Evolutionary conservation across 2,329 filamentous ascomycete genomes (phyloP), one percentile per base, ranked within the genome.

Genomic region (Aspergillus texensis): DNA sequence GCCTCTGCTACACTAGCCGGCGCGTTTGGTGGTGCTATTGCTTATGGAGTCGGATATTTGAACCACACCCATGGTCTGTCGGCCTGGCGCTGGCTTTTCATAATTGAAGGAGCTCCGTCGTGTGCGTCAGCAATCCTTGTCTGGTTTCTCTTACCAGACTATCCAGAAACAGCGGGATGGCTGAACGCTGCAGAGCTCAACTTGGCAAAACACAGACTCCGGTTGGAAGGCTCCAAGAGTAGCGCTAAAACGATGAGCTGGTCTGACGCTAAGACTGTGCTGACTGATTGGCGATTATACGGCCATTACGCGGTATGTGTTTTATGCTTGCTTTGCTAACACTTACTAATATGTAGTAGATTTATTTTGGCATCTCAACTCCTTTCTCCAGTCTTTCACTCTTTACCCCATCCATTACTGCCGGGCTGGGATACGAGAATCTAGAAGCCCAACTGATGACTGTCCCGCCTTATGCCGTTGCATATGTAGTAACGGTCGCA

Each of bases 401-500:
- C 28, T 58, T 58, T 32, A 50, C 19, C 6, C 57, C 57, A 10
- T 24, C 57, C 6, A 58, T 58, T 9, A 39, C 48, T 24, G 12
- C 46, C n/a, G 57, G 57, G 8, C 14, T 58, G 21, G 57, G 57
- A 9, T 58, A 58, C 48, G 32, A 30, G 30, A 26, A 30, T 30
- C 26, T 58, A 1, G 26, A 58, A 21, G 57, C 57, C 11, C 57
- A 58, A 16, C n/a, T 58, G 28, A 58, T 58, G 57, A 58, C 57
- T 8, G 57, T 52, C 6, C 57, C 57, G 6, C 57, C 57, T 30
- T 58, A 28, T 19, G 57, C 57, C 0, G 57, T 50, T 24, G 45
- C 28, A 48, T 58, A 52, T 30, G 57, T 58, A 12, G 32, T 58
- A n/a, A 30, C 41, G 30, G 48, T 58, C 2, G 28, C 48, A 3